phyloP scores from a whole-genome alignment of 441 rosid genomes.

The Corymbia calophylla region DNA sequence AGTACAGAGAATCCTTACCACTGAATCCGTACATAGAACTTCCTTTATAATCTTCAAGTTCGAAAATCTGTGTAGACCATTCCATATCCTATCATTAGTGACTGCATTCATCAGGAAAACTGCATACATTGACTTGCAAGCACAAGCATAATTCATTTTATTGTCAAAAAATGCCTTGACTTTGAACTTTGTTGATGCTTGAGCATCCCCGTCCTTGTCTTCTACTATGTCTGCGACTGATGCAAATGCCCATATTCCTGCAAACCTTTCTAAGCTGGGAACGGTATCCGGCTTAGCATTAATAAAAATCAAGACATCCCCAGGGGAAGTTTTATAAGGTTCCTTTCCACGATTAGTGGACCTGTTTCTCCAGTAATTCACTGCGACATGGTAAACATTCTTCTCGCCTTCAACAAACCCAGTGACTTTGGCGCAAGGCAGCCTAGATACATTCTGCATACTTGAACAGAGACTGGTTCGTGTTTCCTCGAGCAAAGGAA shows the following conservation, averaged over 20 bases:
- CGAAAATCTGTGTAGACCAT: slow-evolving; percentile 22
- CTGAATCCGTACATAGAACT: slow-evolving; percentile 18
- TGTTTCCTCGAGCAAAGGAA: slow-evolving; percentile 49
- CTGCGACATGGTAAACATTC: slow-evolving; percentile 11
- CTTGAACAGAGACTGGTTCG: slow-evolving; percentile 22
- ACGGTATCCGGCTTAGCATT: slow-evolving; percentile 30
- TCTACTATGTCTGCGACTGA: not conserved
- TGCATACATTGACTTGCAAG: slow-evolving; percentile 11
- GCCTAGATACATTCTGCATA: slow-evolving; percentile 20
- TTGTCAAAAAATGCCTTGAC: slow-evolving; percentile 5
- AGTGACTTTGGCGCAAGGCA: slow-evolving; percentile 27
- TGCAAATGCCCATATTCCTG: slow-evolving; percentile 31
- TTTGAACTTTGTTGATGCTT: slow-evolving; percentile 12
- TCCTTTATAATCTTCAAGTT: slow-evolving; percentile 19
- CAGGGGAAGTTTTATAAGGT: slow-evolving; percentile 38
- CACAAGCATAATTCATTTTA: not conserved
- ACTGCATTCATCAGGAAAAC: slow-evolving; percentile 28
- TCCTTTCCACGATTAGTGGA: slow-evolving; percentile 18
- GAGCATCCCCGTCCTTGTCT: slow-evolving; percentile 8
- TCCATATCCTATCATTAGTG: slow-evolving; percentile 48
- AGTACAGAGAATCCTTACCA: slow-evolving; percentile 19
- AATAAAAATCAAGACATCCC: slow-evolving; percentile 35
- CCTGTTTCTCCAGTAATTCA: slow-evolving; percentile 43
- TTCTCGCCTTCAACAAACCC: slow-evolving; percentile 2
- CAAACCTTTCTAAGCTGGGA: slow-evolving; percentile 28